Base-by-base conservation (phyloP, 2,329 filamentous ascomycete species). In the Fusarium sp. region DNA sequence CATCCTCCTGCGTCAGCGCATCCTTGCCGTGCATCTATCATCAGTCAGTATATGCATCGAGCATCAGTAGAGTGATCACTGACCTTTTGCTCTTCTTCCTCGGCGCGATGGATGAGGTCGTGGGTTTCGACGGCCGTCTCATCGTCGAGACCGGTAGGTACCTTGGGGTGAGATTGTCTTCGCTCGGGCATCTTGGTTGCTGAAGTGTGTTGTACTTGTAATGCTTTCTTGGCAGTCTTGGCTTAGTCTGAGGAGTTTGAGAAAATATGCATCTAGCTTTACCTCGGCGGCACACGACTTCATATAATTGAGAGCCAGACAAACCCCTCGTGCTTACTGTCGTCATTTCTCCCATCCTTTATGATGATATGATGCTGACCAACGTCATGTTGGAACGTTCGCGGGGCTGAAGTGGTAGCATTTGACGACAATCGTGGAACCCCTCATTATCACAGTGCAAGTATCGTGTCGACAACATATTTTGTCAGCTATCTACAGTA, bases 21-120 rank as follows among this genome's bases (percentile, higher is more conserved):
- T 74, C 51, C 15, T 58, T 61, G 28, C 72, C 72, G 7, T 74
- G 73, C 36, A 74, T n/a, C 73, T 74, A 23, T 10, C 1, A 2
- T 5, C 7, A 0, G 23, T 68, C 9, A 64, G 54, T 36, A 6
- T 1, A 6, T 7, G 15, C 2, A 7, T 5, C 14, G 1, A 10
- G 2, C 1, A n/a, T 7, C 1, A 9, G 3, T 5, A 0, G 6
- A 0, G 6, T 3, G 9, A 3, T 4, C 7, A 15, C 14, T 32
- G 1, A 74, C 75, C 52, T 68, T 71, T 48, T 78, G 76, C 50
- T 78, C 76, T 44, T 78, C 75, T 1, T 71, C n/a, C 48, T 78
- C 77, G 28, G 76, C 77, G 5, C 70, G 53, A 47, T 78, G 76
- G 19, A 78, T 78, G 43, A 78, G 69, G 19, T 78, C 77, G 44